These are phyloP conservation scores for Pulveroboletus sp. DNA, from an alignment of 768 basidiomycete genomes.

Conservation along the genomic window DNA sequence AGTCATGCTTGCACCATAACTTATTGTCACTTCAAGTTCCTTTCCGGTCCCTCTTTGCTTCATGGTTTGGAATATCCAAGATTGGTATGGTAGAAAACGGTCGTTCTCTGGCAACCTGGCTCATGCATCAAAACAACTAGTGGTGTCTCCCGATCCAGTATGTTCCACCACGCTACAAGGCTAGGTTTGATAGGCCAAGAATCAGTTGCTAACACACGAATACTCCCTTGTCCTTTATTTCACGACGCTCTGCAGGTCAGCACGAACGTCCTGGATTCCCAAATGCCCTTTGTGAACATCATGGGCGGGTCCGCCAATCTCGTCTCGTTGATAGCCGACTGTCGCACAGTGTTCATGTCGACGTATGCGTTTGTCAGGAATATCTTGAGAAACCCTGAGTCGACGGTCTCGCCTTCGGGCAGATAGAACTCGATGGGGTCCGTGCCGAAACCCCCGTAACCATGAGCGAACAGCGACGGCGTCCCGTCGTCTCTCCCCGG, in stretches of 20 bases:
- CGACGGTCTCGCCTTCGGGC: background rate
- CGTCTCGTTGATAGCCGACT: constrained; percentile 7
- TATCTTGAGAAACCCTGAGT: constrained; percentile 22
- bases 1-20: too few species aligned
- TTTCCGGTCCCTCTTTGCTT: too few species aligned
- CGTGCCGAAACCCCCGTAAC: constrained; percentile 21
- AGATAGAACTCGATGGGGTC: constrained; percentile 20
- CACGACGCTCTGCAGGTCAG: constrained; percentile 14
- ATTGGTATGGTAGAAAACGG: too few species aligned
- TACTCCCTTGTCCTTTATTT: too few species aligned
- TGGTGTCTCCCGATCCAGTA: too few species aligned
- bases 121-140: too few species aligned
- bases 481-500: background rate
- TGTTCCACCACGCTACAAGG: too few species aligned
- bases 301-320: background rate
- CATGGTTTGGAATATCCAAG: too few species aligned
- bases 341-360: constrained; percentile 13
- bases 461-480: constrained; percentile 18
- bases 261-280: constrained; percentile 20
- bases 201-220: background rate
- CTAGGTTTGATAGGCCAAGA: too few species aligned
- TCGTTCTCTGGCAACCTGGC: too few species aligned
- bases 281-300: constrained; percentile 4
- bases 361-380: constrained; percentile 20
- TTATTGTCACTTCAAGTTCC: too few species aligned